Evolutionary conservation across 768 basidiomycete species (phyloP), one percentile per base, ranked within the genome.

Genomic region (Termitomyces titanicus): DNA sequence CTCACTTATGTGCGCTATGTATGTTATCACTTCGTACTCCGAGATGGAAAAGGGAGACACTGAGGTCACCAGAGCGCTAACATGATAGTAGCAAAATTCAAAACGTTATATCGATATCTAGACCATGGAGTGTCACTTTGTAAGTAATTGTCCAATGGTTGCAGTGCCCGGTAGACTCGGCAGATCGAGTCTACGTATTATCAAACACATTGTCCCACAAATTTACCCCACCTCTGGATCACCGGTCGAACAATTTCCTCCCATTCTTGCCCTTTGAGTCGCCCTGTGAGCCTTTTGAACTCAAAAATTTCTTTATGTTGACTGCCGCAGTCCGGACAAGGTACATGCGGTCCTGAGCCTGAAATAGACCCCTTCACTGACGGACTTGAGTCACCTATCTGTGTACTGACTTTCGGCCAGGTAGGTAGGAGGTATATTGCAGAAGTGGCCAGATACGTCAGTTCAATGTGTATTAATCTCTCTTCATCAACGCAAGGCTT

Each of bases 271-370:
- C 83, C 84, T 56, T 79, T 75, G 62, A 83, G 79, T 31, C 54
- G 66, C 0, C 88, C 88, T 37, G 66, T 71, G 48, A 83, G 77
- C 42, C 84, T 79, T 40, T 70, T 70, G 63, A 94, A 90, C 37
- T 86, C 72, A 65, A 94, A 94, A 17, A 94, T 90, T 64, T 94
- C 92, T 63, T 81, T 83, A 67, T 94, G 92, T 25, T 79, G 62
- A 9, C 62, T 71, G 15, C 84, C 84, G 59, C 77, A 75, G 61
- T 76, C 74, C 15, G 62, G 53, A 63, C 81, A 83, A 5, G 71
- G 67, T 25, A 57, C 40, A 58, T 63, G 39, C 59, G 61, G 54
- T 59, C 65, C 37, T 59, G 52, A 33, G 54, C 34, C 54, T 17
- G 46, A 44, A 60, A 17, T 54, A 48, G 33, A 55, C 52, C 54